Conservation (phyloP, 2,329 filamentous ascomycete genomes). For the Clonostachys solani region DNA sequence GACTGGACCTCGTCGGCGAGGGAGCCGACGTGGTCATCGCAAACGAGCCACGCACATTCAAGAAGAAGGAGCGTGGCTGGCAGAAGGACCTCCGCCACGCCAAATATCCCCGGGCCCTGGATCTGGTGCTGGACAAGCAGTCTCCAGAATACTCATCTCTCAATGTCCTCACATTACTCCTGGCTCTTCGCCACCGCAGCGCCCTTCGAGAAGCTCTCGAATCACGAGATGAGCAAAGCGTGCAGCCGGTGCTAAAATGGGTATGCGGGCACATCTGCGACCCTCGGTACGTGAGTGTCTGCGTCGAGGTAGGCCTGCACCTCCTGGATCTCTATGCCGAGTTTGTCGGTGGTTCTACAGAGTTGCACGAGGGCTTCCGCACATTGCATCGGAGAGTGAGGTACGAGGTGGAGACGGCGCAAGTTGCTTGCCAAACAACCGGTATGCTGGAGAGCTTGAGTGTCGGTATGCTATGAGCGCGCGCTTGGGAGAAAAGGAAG, state of each 20-base stretch:
- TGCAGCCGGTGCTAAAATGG: slow-evolving; percentile 83
- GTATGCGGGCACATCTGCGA: slow-evolving; percentile 76
- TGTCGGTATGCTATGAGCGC: slow-evolving; percentile 16
- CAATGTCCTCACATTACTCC: slow-evolving; percentile 70
- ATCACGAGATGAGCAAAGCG: slow-evolving; percentile 72
- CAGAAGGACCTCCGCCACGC: slow-evolving; percentile 77
- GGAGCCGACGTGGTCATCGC: slow-evolving; percentile 86
- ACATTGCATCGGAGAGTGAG: slow-evolving; percentile 67
- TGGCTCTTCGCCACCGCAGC: slow-evolving; percentile 81
- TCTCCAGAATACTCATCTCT: slow-evolving; percentile 52
- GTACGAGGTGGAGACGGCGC: slow-evolving; percentile 75
- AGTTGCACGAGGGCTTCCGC: slow-evolving; percentile 68
- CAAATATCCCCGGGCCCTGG: slow-evolving; percentile 72
- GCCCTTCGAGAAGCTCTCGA: slow-evolving; percentile 78
- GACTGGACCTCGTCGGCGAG: slow-evolving; percentile 79
- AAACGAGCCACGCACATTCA: slow-evolving; percentile 48
- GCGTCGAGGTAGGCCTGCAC: slow-evolving; percentile 77
- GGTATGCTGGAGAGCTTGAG: slow-evolving; percentile 81
- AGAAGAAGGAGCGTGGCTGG: slow-evolving; percentile 68
- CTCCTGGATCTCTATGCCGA: slow-evolving; percentile 85
- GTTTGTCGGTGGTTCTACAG: slow-evolving; percentile 67
- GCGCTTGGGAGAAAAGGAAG: background rate
- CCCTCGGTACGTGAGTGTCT: slow-evolving; percentile 74
- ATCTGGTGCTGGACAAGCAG: slow-evolving; percentile 63
- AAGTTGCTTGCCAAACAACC: slow-evolving; percentile 74